Conservation (phyloP, 73 alveolate species). For the Urostyla sp. region DNA sequence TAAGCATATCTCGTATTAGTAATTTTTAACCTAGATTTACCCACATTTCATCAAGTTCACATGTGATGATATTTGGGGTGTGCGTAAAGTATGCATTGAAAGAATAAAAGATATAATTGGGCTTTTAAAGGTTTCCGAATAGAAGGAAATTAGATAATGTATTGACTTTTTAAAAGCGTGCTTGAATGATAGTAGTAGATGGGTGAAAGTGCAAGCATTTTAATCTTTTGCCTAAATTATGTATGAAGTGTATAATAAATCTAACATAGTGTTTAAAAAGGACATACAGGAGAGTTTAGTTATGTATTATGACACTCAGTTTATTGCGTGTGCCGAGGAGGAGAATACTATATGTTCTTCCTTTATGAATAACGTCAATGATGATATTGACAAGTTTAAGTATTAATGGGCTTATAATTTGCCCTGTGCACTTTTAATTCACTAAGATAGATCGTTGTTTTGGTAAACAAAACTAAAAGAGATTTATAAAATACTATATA, state of each 20-base stretch:
- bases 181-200: constrained; percentile 45
- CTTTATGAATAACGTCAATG: constrained; percentile 37
- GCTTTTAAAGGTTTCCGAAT: neutral
- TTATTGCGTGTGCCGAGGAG: constrained; percentile 20
- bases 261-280: neutral
- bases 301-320: constrained; percentile 20
- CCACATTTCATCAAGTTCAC: constrained; percentile 14
- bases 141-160: neutral
- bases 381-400: constrained; percentile 42
- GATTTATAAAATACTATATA: constrained; percentile 22
- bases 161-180: neutral
- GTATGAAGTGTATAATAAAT: constrained; percentile 16
- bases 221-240: constrained; percentile 11
- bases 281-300: neutral
- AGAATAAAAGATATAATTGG: constrained; percentile 27
- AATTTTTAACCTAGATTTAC: constrained; percentile 8
- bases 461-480: constrained; percentile 21
- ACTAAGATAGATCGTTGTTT: constrained; percentile 26
- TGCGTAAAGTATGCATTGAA: constrained; percentile 57
- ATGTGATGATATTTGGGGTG: constrained; percentile 63
- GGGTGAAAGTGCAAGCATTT: constrained; percentile 59
- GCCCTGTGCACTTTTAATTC: constrained; percentile 33
- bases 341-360: constrained; percentile 27
- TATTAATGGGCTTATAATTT: constrained; percentile 47
- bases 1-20: constrained; percentile 1